Base-by-base conservation (phyloP, 495 filamentous ascomycete genomes). In the Xylaria bambusicola region DNA sequence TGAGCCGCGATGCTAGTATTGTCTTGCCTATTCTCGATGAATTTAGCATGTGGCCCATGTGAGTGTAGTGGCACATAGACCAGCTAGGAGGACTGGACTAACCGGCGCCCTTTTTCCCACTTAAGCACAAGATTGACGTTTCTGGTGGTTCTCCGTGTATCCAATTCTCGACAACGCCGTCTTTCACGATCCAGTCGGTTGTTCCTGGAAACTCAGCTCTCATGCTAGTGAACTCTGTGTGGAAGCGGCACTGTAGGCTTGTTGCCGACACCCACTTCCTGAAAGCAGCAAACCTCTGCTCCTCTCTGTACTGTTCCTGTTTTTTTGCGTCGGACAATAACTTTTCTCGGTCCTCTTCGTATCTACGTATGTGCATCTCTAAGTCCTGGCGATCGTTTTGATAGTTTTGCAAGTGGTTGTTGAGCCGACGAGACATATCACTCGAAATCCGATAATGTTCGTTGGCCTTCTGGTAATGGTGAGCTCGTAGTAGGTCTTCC, bases 1-100 rank as follows among this genome's bases (percentile, higher is more conserved):
- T 64, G 21, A 78, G 67, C 45, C 68, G 56, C 0, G 67, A 77
- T 18, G 76, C 68, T 15, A 80, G 62, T 40, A 77, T 54, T 1
- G 73, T 77, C 71, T 80, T 79, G 1, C 78, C 77, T 79, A 45
- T 24, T 26, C 13, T 31, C 10, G 12, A 1, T 17, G 13, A 9
- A n/a, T 31, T 47, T 49, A 49, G 46, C n/a, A 17, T 17, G 15
- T n/a, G 7, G n/a, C 31, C 17, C 12, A 4, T 20, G 18, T 20
- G 26, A 49, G 15, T 3, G 46, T 3, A 12, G n/a, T 33, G n/a
- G 18, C 18, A 1, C 17, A 27, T 49, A 12, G n/a, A 7, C 2
- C 12, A 17, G 24, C 29, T 31, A 26, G 26, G 6, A 48, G 17
- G 4, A 6, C 12, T 33, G 27, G n/a, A 33, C 47, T 10, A 20